Base-by-base conservation (phyloP, 192 early-diverging fungal genomes). In the Diversispora eburnea region DNA sequence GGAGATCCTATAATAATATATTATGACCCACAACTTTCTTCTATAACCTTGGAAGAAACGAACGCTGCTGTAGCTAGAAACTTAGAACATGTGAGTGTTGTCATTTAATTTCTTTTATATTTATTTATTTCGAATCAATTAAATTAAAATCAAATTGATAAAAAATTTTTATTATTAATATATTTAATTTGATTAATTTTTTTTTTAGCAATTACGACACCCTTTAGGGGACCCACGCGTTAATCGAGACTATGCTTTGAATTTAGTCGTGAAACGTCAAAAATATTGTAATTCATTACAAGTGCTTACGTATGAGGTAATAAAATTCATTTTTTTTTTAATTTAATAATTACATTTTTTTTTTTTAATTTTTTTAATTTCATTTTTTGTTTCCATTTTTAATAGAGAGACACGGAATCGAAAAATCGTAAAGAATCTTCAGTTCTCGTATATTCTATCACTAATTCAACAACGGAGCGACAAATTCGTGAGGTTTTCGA, bases 231-330 rank as follows among this genome's bases (percentile, higher is more conserved):
- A 63, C 45, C 61, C 61, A 42, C 61, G 61, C 10, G 39, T 33
- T 8, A 33, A 15, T 63, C 61, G 61, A 13, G 43, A 42, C 9
- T 63, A 63, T 63, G 61, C 39, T 43, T n/a, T n/a, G 25, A 33
- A 41, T 42, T 7, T 63, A 6, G 43, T 45, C 45, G 61, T 33
- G 8, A 63, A 45, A 42, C 15, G 43, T 8, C 61, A 63, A 45
- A 33, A 42, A 8, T 45, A 63, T 43, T 63, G 33, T 4, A 63
- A 63, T 33, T 45, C 42, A 45, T 15, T 63, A n/a, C 61, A 63
- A n/a, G 42, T 63, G 7, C 8, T 63, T 13, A 63, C 33, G 17
- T 63, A 63, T 63, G 61, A 63, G 61, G 61, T 63, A 45, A 17
- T 63, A n/a, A 63, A 8, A 3, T 42, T 42, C n/a, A 17, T 4